phyloP scores from a whole-genome alignment of 768 basidiomycete species.

The Cantharellus anzutake region DNA sequence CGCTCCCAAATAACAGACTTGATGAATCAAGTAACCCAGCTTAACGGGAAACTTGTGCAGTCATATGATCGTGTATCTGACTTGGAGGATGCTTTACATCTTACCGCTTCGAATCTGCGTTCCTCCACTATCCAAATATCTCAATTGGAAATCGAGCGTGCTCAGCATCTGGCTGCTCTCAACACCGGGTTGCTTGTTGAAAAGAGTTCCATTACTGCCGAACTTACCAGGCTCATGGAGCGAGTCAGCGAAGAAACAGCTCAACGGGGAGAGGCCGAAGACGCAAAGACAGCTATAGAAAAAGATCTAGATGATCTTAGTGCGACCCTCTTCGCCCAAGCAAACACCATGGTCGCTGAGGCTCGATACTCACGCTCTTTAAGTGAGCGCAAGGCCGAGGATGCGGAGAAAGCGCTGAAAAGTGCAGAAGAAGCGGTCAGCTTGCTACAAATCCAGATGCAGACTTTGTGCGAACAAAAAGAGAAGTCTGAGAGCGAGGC shows the following conservation, averaged over 20 bases:
- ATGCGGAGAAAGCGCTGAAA: constrained; percentile 56
- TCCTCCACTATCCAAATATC: constrained; percentile 46
- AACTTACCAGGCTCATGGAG: constrained; percentile 87
- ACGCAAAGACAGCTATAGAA: constrained; percentile 65
- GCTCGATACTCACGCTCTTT: constrained; percentile 48
- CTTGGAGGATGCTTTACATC: constrained; percentile 77
- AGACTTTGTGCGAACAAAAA: constrained; percentile 46
- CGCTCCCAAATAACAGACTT: constrained; percentile 71
- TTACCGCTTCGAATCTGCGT: constrained; percentile 38
- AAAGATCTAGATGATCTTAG: constrained; percentile 90
- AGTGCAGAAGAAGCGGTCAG: constrained; percentile 77
- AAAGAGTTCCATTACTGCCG: constrained; percentile 70
- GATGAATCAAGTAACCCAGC: constrained; percentile 72
- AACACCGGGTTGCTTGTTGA: constrained; percentile 88
- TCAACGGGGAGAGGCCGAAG: constrained; percentile 77
- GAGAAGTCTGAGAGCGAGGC: constrained; percentile 37
- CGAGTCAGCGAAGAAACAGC: constrained; percentile 90
- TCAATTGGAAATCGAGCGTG: constrained; percentile 67
- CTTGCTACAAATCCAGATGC: constrained; percentile 73
- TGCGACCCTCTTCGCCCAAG: constrained; percentile 74
- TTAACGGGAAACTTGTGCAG: constrained; percentile 83
- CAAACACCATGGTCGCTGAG: constrained; percentile 96
- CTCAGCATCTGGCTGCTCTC: constrained; percentile 73
- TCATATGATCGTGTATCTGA: constrained; percentile 85
- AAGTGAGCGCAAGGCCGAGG: constrained; percentile 57